Conservation (phyloP, 495 filamentous ascomycete species). For the Aspergillus cavernicola region DNA sequence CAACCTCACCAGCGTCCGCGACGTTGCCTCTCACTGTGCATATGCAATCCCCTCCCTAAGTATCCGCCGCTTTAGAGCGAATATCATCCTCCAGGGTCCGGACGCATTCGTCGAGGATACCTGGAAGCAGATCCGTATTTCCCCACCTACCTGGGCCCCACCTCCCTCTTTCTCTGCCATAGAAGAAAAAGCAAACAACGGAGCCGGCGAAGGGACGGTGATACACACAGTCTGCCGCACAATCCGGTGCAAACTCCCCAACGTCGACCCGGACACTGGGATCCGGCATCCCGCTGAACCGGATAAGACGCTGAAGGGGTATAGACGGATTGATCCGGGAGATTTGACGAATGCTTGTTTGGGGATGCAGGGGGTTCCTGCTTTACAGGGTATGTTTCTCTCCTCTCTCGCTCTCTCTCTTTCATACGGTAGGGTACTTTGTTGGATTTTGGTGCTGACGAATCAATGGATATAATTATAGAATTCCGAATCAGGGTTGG, state of each 20-base stretch:
- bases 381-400: constrained; percentile 28
- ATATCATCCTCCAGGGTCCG: constrained; percentile 70
- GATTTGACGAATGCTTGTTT: constrained; percentile 67
- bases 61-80: constrained; percentile 73
- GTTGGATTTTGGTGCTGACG: neutral
- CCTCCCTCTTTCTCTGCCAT: neutral
- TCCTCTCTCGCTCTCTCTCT: neutral
- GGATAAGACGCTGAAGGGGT: constrained; percentile 63
- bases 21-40: constrained; percentile 51
- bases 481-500: constrained; percentile 52
- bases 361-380: constrained; percentile 78
- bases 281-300: constrained; percentile 69
- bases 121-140: constrained; percentile 71
- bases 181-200: neutral
- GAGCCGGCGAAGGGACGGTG: constrained; percentile 14
- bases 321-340: constrained; percentile 71
- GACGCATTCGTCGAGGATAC: constrained; percentile 65
- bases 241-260: constrained; percentile 76
- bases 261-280: constrained; percentile 73
- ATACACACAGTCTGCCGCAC: constrained; percentile 67
- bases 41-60: constrained; percentile 59
- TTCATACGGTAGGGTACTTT: neutral
- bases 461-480: too few relatives aligned
- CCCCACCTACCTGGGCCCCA: too few relatives aligned
- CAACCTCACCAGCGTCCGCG: constrained; percentile 67